Base-by-base conservation (phyloP, 495 filamentous ascomycete genomes). In the Lophium mytilinum region DNA sequence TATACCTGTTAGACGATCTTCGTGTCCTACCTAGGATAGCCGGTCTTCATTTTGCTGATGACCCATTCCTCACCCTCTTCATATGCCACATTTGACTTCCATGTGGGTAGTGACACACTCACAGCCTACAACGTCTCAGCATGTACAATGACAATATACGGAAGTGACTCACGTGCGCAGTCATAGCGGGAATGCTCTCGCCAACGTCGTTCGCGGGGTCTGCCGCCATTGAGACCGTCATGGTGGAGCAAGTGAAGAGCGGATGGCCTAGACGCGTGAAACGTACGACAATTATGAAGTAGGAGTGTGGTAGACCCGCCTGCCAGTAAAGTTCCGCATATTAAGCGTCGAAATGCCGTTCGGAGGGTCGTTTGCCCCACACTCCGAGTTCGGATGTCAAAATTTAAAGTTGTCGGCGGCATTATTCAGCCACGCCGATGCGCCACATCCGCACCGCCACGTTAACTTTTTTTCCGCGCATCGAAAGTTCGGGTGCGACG, bases 51-150 rank as follows among this genome's bases (percentile, higher is more conserved):
- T 64, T 85, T 86, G 56, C 77, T 79, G 37, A 94, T 53, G 10
- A 98, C 86, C 87, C 89, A 91, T 52, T 83, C 76, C 67, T 93
- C 79, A 33, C 90, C 92, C 70, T 97, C 89, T 70, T 97, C 93
- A 61, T 98, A 98, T 1, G 80, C 93, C 24, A 97, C 75, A 67
- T 92, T 96, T 41, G 90, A 74, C 61, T 75, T 81, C 93, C 93
- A 98, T 75, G 92, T 93, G 43, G 93, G 93, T 35, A 98, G 77
- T 3, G 94, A 97, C 18, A 96, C 90, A 68, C 91, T 96, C 57
- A 97, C 88, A 47, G 93, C 94, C 92, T 97, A 57, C 41, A 21
- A 47, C 37, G 30, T 30, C 52, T 61, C 57, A 60, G 55, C 56
- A 46, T 60, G n/a, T 46, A 48, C 14, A 11, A 53, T 40, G 17